Conservation (phyloP, 73 alveolate species). For the Blepharisma stoltei region DNA sequence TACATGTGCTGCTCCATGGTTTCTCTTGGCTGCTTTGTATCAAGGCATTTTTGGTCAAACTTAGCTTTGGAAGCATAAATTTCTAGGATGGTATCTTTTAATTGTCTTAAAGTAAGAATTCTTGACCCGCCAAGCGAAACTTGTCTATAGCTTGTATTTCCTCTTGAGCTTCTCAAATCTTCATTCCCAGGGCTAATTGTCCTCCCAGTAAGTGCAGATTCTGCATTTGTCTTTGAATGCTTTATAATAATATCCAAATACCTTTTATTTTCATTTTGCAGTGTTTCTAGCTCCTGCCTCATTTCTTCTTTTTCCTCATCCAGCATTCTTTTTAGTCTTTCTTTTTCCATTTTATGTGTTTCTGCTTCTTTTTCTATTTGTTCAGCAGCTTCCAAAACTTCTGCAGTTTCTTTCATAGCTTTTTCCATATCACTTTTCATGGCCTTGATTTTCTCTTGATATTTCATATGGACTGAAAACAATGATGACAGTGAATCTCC, state of each 20-base stretch:
- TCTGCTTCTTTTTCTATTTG: conserved; percentile 27
- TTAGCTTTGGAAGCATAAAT: conserved; percentile 74
- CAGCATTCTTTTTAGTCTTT: neutral
- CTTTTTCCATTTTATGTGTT: conserved; percentile 13
- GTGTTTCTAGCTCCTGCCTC: conserved; percentile 23
- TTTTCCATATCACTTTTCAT: conserved; percentile 35
- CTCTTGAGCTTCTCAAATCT: neutral
- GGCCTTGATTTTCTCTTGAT: neutral
- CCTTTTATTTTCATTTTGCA: conserved; percentile 46
- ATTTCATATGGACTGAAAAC: conserved; percentile 13
- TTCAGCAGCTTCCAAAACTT: conserved; percentile 34
- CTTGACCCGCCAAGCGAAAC: neutral
- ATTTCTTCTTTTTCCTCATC: conserved; percentile 37
- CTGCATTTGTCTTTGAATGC: conserved; percentile 34
- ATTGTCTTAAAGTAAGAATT: conserved; percentile 42
- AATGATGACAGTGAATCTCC: conserved; percentile 35
- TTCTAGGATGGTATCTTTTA: conserved; percentile 79
- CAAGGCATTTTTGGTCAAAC: conserved; percentile 76
- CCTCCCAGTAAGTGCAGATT: neutral
- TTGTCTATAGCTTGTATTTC: neutral
- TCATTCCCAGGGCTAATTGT: neutral
- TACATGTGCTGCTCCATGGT: conserved; percentile 94
- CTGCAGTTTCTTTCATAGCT: conserved; percentile 26
- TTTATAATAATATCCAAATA: conserved; percentile 49
- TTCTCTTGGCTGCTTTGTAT: conserved; percentile 75